A percentile compares a stretch with the other conserved stretches of the same genome.
phyloP scores from a whole-genome alignment of 1,284 basidiomycete species.

The Volvariella volvacea region DNA sequence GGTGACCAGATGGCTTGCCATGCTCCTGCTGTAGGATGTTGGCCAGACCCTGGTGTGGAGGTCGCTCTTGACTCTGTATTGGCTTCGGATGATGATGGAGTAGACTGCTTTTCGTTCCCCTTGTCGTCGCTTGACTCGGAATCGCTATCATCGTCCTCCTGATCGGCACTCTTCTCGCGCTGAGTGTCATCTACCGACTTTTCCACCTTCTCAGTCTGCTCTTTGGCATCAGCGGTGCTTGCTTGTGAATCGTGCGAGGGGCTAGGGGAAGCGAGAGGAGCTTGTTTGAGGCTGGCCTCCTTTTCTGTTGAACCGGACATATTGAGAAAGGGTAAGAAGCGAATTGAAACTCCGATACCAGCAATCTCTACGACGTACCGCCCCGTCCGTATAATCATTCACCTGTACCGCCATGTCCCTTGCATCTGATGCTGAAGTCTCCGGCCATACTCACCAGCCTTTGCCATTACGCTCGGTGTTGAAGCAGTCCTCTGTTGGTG shows the following conservation, averaged over 20 bases:
- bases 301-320: conserved; percentile 2
- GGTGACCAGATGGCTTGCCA: conserved; percentile 89
- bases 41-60: background rate
- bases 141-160: conserved; percentile 1
- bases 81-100: conserved; percentile 1
- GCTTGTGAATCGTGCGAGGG: background rate
- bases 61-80: conserved; percentile 4
- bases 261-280: too few relatives aligned
- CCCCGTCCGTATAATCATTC: background rate
- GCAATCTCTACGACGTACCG: background rate
- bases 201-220: background rate
- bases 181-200: too few relatives aligned
- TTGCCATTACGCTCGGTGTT: conserved; percentile 40
- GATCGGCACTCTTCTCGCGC: background rate
- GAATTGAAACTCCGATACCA: conserved; percentile 5
- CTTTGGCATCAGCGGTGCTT: background rate
- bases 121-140: conserved; percentile 3
- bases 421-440: conserved; percentile 4
- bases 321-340: conserved; percentile 2
- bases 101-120: conserved; percentile 3
- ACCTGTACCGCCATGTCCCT: conserved; percentile 5
- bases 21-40: conserved; percentile 15
- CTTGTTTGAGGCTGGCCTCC: too few relatives aligned
- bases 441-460: conserved; percentile 9
- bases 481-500: conserved; percentile 32